Conservation (phyloP, 352 stramenopile species). For the Phytopythium boreale region DNA sequence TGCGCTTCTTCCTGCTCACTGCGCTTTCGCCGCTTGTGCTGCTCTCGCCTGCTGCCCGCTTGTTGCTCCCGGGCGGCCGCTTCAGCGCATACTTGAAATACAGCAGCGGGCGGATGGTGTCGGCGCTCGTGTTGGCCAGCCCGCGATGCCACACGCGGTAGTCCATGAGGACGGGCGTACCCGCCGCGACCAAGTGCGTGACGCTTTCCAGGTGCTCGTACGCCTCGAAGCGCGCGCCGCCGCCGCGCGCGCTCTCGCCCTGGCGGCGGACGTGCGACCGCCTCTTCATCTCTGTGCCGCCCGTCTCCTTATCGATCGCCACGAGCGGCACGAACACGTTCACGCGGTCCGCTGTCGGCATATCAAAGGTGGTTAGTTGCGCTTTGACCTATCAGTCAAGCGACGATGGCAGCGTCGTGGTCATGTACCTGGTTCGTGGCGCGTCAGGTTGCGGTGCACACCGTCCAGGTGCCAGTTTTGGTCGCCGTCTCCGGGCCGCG, state of each 20-base stretch:
- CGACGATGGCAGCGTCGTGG: no score
- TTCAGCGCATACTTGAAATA: constrained; percentile 69
- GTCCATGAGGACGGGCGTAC: constrained; percentile 71
- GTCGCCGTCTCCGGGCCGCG: constrained; percentile 47
- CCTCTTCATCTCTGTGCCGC: constrained; percentile 71
- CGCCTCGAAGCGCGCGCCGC: constrained; percentile 35
- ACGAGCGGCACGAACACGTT: constrained; percentile 78
- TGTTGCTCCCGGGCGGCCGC: background rate
- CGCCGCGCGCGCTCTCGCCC: constrained; percentile 8
- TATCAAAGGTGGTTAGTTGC: background rate
- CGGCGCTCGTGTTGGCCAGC: constrained; percentile 40
- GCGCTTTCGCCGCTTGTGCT: background rate
- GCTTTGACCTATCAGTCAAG: no score
- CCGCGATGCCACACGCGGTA: constrained; percentile 79
- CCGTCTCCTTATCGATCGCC: constrained; percentile 35
- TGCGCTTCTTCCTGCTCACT: constrained; percentile 32
- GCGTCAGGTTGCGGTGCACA: constrained; percentile 46
- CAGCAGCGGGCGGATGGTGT: constrained; percentile 47
- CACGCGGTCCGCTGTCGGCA: constrained; percentile 46
- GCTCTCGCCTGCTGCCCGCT: background rate
- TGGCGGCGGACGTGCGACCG: constrained; percentile 49
- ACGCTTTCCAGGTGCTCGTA: constrained; percentile 54
- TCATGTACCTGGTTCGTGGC: constrained; percentile 60
- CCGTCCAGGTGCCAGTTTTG: constrained; percentile 85
- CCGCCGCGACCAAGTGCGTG: constrained; percentile 44